Conservation (phyloP, 2,329 filamentous ascomycete species). For the Venturia oleaginea region DNA sequence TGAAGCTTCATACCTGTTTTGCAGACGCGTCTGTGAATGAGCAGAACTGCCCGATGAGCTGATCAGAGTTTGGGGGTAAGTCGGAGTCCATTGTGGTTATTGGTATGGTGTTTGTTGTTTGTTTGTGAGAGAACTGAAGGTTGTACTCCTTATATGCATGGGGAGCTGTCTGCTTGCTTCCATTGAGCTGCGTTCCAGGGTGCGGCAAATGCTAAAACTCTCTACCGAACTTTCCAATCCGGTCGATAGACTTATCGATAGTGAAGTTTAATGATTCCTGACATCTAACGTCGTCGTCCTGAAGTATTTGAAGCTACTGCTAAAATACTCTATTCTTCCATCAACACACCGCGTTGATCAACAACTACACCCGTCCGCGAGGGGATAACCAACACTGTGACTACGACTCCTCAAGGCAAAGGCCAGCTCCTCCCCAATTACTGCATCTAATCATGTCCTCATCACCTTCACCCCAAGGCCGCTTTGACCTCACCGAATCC, state of each 20-base stretch:
- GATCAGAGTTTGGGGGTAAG: conserved; percentile 2
- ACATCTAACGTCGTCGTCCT: background rate
- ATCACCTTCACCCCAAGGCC: conserved; percentile 18
- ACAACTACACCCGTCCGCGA: background rate
- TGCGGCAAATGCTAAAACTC: background rate
- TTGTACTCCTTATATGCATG: background rate
- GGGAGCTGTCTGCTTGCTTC: background rate
- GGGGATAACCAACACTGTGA: background rate
- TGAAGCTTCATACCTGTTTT: background rate
- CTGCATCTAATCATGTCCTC: background rate
- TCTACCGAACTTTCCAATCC: too few species aligned
- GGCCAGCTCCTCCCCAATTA: background rate
- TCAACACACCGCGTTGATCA: background rate
- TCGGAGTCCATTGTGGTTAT: background rate
- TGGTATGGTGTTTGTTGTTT: background rate
- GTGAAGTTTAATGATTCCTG: background rate
- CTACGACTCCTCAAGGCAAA: background rate
- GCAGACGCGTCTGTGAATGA: conserved; percentile 11
- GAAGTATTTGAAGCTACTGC: background rate
- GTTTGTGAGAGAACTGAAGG: background rate
- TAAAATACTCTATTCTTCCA: background rate
- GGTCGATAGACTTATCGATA: too few species aligned
- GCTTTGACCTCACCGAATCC: conserved; percentile 55
- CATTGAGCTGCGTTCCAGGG: background rate
- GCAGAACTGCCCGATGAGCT: conserved; percentile 12